These are phyloP conservation scores for Agrocybe chaxingu DNA, from an alignment of 768 basidiomycete genomes.

Conservation along the genomic window DNA sequence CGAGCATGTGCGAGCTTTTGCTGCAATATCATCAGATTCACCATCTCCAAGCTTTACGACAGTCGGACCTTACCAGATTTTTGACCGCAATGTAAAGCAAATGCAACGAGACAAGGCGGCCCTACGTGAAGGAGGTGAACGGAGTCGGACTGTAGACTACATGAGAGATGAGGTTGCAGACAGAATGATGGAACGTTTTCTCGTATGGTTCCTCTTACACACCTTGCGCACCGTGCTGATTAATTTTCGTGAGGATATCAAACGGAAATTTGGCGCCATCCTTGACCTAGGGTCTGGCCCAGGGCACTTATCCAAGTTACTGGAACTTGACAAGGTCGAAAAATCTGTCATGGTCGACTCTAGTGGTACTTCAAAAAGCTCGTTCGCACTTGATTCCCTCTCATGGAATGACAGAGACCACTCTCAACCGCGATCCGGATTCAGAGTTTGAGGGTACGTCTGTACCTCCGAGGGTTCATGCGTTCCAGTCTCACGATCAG, in stretches of 20 bases:
- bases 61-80: conserved; percentile 74
- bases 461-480: not conserved
- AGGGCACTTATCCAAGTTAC: conserved; percentile 85
- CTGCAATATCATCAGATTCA: conserved; percentile 44
- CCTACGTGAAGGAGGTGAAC: conserved; percentile 46
- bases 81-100: conserved; percentile 78
- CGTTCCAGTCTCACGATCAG: conserved; percentile 6
- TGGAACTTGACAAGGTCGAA: conserved; percentile 63
- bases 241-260: conserved; percentile 70
- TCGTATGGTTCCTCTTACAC: conserved; percentile 44
- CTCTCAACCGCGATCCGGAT: conserved; percentile 74
- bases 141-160: conserved; percentile 85
- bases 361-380: conserved; percentile 54
- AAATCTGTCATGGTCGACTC: conserved; percentile 85
- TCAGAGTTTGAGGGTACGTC: conserved; percentile 74
- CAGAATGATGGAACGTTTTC: conserved; percentile 83
- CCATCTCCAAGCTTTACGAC: conserved; percentile 39
- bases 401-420: conserved; percentile 44
- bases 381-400: not conserved
- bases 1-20: conserved; percentile 35
- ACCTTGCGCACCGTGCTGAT: not conserved
- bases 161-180: conserved; percentile 89
- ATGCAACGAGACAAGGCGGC: conserved; percentile 78
- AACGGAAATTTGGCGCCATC: conserved; percentile 72
- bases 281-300: conserved; percentile 90